These are phyloP conservation scores for Ogataea glucozyma DNA, from an alignment of 805 yeast species.

Conservation along the genomic window DNA sequence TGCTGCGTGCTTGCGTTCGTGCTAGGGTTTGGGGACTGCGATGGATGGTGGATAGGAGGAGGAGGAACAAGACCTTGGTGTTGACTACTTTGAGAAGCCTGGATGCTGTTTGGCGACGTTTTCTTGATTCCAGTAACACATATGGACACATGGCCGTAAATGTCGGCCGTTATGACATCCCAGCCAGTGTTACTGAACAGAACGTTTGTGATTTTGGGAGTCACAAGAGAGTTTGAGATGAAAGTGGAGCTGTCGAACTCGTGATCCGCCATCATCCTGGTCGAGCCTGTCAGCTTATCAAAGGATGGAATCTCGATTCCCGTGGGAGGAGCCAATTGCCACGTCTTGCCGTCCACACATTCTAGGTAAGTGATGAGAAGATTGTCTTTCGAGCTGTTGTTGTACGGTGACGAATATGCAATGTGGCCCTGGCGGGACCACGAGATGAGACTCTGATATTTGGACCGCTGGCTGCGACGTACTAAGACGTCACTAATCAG, in stretches of 20 bases:
- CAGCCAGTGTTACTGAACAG: conserved; percentile 79
- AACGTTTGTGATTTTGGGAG: conserved; percentile 39
- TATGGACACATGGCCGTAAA: conserved; percentile 63
- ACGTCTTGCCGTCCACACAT: conserved; percentile 69
- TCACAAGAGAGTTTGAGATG: conserved; percentile 20
- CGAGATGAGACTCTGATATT: conserved; percentile 38
- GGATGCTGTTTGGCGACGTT: conserved; percentile 24
- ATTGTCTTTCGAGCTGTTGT: conserved; percentile 34
- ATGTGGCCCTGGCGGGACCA: conserved; percentile 88
- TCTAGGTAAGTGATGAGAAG: conserved; percentile 67
- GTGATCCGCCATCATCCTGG: conserved; percentile 24
- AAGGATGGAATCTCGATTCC: conserved; percentile 28
- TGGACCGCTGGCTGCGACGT: conserved; percentile 23
- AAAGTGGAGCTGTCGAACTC: conserved; percentile 27
- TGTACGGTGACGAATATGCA: conserved; percentile 55
- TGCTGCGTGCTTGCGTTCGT: conserved; percentile 8
- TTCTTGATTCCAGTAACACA: conserved; percentile 50
- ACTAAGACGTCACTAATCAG: conserved; percentile 27
- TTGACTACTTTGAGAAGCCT: conserved; percentile 11
- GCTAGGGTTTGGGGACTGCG: conserved; percentile 14
- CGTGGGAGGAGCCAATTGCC: conserved; percentile 72
- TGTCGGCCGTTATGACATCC: conserved; percentile 80
- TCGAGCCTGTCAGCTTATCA: conserved; percentile 14
- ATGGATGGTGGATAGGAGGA: conserved; percentile 25
- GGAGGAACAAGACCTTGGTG: conserved; percentile 15